Evolutionary conservation across 2,329 filamentous ascomycete genomes (phyloP), one percentile per base, ranked within the genome.

Genomic region (Dryadomyces quercus-mongolicae): DNA sequence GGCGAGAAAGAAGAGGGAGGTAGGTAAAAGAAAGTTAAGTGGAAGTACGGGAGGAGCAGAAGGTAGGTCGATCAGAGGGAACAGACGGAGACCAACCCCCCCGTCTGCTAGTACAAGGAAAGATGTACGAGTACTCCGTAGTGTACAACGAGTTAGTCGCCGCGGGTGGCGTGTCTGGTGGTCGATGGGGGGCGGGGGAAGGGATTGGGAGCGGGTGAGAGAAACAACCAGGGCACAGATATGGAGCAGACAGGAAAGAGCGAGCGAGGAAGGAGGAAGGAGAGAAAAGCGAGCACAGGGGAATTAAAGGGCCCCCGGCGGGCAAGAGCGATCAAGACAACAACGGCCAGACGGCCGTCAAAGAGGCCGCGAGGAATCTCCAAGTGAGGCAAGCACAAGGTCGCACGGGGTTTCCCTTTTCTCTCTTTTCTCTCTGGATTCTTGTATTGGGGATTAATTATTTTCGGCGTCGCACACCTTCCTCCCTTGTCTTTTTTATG

Each of bases 1-100:
- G 49, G 50, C 51, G 50, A 57, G 47, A 45, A 55, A 52, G 55
- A 55, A 38, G 55, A 57, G 52, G 55, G 55, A 60, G 57, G 58
- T 49, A 59, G 57, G 57, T 56, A 57, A 56, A 56, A 57, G 47
- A 57, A 54, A 49, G 54, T 57, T 56, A 53, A 58, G 49, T 55
- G 54, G 49, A 55, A 58, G 56, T 56, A 57, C 54, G 56, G 49
- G 54, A 53, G 46, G 13, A 44, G 42, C 42, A 44, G 42, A 9
- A 44, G 45, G 47, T 43, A 56, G 55, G 55, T 56, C 57, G 57
- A 60, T 58, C 57, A 60, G 55, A 58, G 49, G 18, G 42, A 20
- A 20, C 42, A 40, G 36, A 40, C 36, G 36, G 36, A 56, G 52
- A 51, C 56, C 56, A 56, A 52, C 47, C 54, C 58, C 54, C 58